These are phyloP conservation scores for Linnemannia elongata DNA, from an alignment of 192 early-diverging fungal species.

Conservation along the genomic window DNA sequence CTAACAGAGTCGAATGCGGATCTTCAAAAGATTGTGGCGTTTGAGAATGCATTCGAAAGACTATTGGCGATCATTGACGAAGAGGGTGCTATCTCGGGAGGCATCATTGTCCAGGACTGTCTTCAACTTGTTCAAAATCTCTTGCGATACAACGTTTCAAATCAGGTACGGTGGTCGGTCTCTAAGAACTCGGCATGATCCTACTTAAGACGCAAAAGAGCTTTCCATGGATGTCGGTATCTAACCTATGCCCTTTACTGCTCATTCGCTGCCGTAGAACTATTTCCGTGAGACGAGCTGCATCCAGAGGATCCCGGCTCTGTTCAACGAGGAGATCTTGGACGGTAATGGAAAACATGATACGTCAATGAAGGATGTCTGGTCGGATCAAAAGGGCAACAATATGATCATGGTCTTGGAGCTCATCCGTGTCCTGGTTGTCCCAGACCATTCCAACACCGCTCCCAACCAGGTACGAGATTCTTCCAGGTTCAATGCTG, in stretches of 20 bases:
- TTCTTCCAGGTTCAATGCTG: not conserved
- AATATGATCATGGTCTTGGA: slow-evolving; percentile 93
- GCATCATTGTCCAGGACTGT: slow-evolving; percentile 98
- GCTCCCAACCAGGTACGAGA: slow-evolving; percentile 80
- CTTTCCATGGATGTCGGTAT: not conserved
- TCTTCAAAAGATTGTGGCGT: slow-evolving; percentile 99
- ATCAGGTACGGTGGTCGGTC: slow-evolving; percentile 78
- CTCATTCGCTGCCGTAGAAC: slow-evolving; percentile 64
- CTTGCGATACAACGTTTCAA: slow-evolving; percentile 95
- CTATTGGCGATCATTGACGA: slow-evolving; percentile 90
- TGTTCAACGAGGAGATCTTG: slow-evolving; percentile 68
- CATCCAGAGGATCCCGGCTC: slow-evolving; percentile 87
- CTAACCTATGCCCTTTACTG: slow-evolving; percentile 10
- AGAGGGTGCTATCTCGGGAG: slow-evolving; percentile 92
- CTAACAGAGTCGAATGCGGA: slow-evolving; percentile 95
- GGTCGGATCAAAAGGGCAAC: slow-evolving; percentile 86
- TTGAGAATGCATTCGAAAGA: slow-evolving; percentile 97
- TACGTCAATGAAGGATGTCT: slow-evolving; percentile 65
- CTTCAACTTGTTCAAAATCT: slow-evolving; percentile 93
- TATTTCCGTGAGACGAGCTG: slow-evolving; percentile 97
- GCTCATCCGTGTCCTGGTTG: slow-evolving; percentile 90
- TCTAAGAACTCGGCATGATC: not conserved
- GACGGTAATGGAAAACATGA: slow-evolving; percentile 59
- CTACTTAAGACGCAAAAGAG: not conserved
- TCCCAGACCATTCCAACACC: slow-evolving; percentile 90